Evolutionary conservation across 2,329 filamentous ascomycete genomes (phyloP), one percentile per base, ranked within the genome.

Genomic region (Aspergillus vadensis): DNA sequence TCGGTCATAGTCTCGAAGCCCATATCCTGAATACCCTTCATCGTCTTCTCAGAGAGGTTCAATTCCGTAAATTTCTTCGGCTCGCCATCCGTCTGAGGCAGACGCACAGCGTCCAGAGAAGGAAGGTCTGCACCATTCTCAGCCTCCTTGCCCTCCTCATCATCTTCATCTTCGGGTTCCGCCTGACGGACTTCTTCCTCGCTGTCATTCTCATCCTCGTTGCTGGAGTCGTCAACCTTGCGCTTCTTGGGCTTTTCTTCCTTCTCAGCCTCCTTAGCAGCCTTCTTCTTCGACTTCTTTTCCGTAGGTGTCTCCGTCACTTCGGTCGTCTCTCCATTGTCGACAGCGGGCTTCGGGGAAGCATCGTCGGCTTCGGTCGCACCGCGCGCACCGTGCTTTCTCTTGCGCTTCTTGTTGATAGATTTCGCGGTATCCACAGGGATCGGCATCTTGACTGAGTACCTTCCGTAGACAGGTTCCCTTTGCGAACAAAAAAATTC

Each of bases 1-100:
- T 95, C 91, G 0, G 95, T 98, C 93, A 99, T 97, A 51, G 85
- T 93, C 72, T 90, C 88, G 74, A 98, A 97, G 14, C 91, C 91
- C 94, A 99, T 98, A 65, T 90, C 91, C 60, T 88, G 80, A 69
- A 97, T 92, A 8, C 92, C 93, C 79, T 90, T 87, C 84, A 93
- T 90, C 0, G 92, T 97, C 78, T 91, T 92, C 23, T 93, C 90
- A 1, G 91, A 95, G 10, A 99, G 84, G 57, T 91, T 91, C 64
- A 99, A 82, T 66, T 98, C 90, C 36, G 86, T 80, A 73, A 97
- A 97, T 55, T 87, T 86, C 70, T 88, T 82, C 21, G 88, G 87
- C 59, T 89, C 85, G 53, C 78, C 80, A 55, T 85, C 85, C 30
- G 86, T 82, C 30, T 63, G 63, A 2, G 88, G 88, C 54, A 88